phyloP scores from a whole-genome alignment of 106 monocot genomes.

The Dioscorea dumetorum region DNA sequence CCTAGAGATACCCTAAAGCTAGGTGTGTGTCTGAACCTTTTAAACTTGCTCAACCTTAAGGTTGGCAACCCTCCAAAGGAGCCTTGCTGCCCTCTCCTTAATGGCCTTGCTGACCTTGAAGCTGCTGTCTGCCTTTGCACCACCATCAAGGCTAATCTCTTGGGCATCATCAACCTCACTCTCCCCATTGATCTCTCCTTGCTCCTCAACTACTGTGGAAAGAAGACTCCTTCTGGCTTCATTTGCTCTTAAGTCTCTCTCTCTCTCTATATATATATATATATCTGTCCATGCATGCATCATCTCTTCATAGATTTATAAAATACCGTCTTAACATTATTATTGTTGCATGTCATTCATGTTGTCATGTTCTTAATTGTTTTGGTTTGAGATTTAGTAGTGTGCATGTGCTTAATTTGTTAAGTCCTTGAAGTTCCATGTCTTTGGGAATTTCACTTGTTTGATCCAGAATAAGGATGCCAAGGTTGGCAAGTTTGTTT shows the following conservation, averaged over 20 bases:
- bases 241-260: background rate
- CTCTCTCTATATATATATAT: too few relatives aligned
- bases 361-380: too few relatives aligned
- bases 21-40: slow-evolving; percentile 36
- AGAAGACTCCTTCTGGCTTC: slow-evolving; percentile 8
- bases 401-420: too few relatives aligned
- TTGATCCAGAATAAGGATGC: too few relatives aligned
- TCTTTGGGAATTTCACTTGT: too few relatives aligned
- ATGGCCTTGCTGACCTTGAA: slow-evolving; percentile 6
- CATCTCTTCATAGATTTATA: too few relatives aligned
- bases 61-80: slow-evolving; percentile 3
- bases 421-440: too few relatives aligned
- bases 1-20: slow-evolving; percentile 34
- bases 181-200: slow-evolving; percentile 3
- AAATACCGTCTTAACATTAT: too few relatives aligned
- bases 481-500: too few relatives aligned
- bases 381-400: too few relatives aligned
- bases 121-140: slow-evolving; percentile 9
- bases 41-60: slow-evolving; percentile 18
- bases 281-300: too few relatives aligned
- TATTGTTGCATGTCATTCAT: too few relatives aligned
- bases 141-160: slow-evolving; percentile 4
- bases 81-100: slow-evolving; percentile 7
- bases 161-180: slow-evolving; percentile 6
- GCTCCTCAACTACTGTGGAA: slow-evolving; percentile 10